Base-by-base conservation (phyloP, 2,329 filamentous ascomycete genomes). In the Sporothrix pseudoabietina region DNA sequence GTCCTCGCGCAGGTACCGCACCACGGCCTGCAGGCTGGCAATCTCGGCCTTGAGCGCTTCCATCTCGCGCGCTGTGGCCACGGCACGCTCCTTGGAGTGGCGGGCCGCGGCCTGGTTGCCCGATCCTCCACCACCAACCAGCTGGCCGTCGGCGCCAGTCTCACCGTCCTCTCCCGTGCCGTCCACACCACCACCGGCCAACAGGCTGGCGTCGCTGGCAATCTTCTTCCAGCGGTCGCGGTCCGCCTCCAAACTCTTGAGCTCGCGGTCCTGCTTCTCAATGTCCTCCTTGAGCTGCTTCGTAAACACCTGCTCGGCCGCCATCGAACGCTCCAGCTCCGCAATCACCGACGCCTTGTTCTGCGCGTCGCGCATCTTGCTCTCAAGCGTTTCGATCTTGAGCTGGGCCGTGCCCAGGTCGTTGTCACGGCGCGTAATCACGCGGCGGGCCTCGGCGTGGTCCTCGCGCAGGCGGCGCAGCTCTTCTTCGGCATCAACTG, bases 371-470 rank as follows among this genome's bases (percentile, higher is more conserved):
- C 91, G 90, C 90, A 96, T 94, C 73, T 93, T 88, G 8, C 93
- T 92, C 81, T 97, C 93, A 52, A 98, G 89, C 55, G 96, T 93
- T 82, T 98, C 95, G 77, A 98, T 97, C 81, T 96, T 94, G 77
- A 98, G 91, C n/a, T 91, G 88, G 32, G 93, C 88, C 74, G 97
- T 95, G 80, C 97, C 94, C 71, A 97, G 88, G 49, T 91, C 90
- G 80, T 94, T 92, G 76, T 97, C 93, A 75, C 91, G 90, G 76
- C 91, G 87, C 0, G 91, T 89, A 73, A 94, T 87, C 3, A 88
- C 86, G 72, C 91, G 90, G 3, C 92, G 91, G 26, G 92, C 90
- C 78, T 95, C 93, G 76, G 91, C 89, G 76, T 96, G 88, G 77
- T 95, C 91, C 71, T 94, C 92, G 78, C 91, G 93, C 73, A 97